Evolutionary conservation across 164 flowering plant species (phyloP).

Genomic region (Annona cherimola): DNA sequence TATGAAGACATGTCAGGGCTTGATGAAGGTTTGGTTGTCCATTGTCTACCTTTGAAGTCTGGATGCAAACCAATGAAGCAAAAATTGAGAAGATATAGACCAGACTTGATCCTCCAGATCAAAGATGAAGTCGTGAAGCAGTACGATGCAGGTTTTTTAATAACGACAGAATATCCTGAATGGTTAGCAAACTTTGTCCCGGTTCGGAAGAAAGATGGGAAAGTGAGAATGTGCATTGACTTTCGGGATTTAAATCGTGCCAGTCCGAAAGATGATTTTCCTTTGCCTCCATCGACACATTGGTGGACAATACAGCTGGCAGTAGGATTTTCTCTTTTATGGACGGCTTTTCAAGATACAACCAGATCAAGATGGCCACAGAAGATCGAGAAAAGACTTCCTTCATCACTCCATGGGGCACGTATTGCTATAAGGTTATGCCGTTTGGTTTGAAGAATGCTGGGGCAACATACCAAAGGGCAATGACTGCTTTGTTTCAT

Average conservation of each 20-base stretch:
- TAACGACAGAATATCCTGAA: neutral
- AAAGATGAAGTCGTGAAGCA: no score
- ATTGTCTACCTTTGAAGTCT: no score
- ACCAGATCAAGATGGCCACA: neutral
- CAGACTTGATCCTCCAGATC: no score
- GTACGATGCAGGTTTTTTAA: no score
- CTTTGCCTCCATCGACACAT: neutral
- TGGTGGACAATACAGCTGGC: neutral
- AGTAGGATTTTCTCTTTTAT: neutral
- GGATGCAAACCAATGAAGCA: no score
- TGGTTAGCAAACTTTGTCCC: neutral
- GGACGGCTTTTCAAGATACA: neutral
- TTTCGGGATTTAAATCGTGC: neutral
- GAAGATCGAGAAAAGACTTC: neutral
- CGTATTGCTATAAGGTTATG: neutral
- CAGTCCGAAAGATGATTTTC: neutral
- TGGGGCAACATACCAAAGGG: neutral
- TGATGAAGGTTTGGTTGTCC: no score
- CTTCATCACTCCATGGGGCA: neutral
- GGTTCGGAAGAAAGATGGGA: neutral
- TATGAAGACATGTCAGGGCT: no score
- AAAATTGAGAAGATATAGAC: no score
- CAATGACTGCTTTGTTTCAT: neutral
- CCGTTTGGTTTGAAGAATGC: neutral
- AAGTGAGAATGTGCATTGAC: neutral